A percentile compares a stretch with the other conserved stretches of the same genome.
Evolutionary conservation across 176 grass and related monocot genomes (phyloP).

Genomic region (bread wheat (Triticum aestivum)): IWGSC_CS_RefSeq_v2.1 NC_057798.1:664474291-664474790

Average conservation of each 20-base stretch:
- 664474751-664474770: slow-evolving; percentile 83
- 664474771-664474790: slow-evolving; percentile 74
- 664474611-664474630: slow-evolving; percentile 69
- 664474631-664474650: slow-evolving; percentile 75
- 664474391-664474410: slow-evolving; percentile 77
- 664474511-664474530: slow-evolving; percentile 40
- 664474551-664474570: slow-evolving; percentile 71
- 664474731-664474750: slow-evolving; percentile 62
- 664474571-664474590: slow-evolving; percentile 59
- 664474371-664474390: slow-evolving; percentile 45
- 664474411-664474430: slow-evolving; percentile 59
- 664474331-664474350: slow-evolving; percentile 52
- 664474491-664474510: background rate
- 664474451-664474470: slow-evolving; percentile 69
- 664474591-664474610: slow-evolving; percentile 81
- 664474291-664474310: slow-evolving; percentile 55
- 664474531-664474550: slow-evolving; percentile 89
- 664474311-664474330: slow-evolving; percentile 42
- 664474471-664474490: slow-evolving; percentile 54
- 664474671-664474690: slow-evolving; percentile 51
- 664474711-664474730: slow-evolving; percentile 71
- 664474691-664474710: slow-evolving; percentile 33
- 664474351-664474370: slow-evolving; percentile 91
- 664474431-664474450: slow-evolving; percentile 48
- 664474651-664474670: slow-evolving; percentile 49